Percentiles rank a stretch among this genome's conserved stretches.
Evolutionary conservation across 768 basidiomycete genomes (phyloP).

Genomic region (Tricholoma bakamatsutake): DNA sequence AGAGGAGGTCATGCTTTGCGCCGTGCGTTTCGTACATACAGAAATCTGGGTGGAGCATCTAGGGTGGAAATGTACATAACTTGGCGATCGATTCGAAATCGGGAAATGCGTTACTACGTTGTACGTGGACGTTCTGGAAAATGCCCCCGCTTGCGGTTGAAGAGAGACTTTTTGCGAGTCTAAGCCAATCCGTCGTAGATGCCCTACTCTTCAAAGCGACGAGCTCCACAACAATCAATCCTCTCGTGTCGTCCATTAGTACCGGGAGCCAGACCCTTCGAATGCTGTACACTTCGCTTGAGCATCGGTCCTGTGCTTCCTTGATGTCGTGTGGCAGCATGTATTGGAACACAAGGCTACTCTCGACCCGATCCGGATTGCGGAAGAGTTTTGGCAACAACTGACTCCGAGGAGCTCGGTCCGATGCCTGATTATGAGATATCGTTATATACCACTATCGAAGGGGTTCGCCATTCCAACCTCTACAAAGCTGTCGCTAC

Average conservation of each 20-base stretch:
- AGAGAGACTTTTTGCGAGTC: slow-evolving; percentile 50
- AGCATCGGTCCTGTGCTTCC: slow-evolving; percentile 66
- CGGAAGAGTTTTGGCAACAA: slow-evolving; percentile 65
- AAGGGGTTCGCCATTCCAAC: slow-evolving; percentile 46
- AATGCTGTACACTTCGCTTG: slow-evolving; percentile 55
- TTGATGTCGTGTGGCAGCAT: slow-evolving; percentile 77
- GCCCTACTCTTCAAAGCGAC: slow-evolving; percentile 70
- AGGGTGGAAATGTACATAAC: slow-evolving; percentile 79
- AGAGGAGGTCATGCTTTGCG: slow-evolving; percentile 78
- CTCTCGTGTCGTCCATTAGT: slow-evolving; percentile 67
- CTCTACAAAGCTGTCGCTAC: slow-evolving; percentile 55
- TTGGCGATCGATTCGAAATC: slow-evolving; percentile 83
- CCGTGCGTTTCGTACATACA: slow-evolving; percentile 70
- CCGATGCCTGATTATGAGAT: slow-evolving; percentile 66
- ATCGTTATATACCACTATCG: slow-evolving; percentile 39
- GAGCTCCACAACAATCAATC: slow-evolving; percentile 75
- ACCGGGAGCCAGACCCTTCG: slow-evolving; percentile 53
- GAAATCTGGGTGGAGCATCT: slow-evolving; percentile 87
- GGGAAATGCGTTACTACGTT: slow-evolving; percentile 59
- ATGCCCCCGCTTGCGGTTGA: slow-evolving; percentile 49
- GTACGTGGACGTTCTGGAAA: slow-evolving; percentile 61
- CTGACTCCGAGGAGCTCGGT: slow-evolving; percentile 64
- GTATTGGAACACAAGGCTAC: slow-evolving; percentile 63
- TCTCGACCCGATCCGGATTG: slow-evolving; percentile 50
- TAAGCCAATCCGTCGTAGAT: slow-evolving; percentile 64